These are phyloP conservation scores for Neonectria neomacrospora DNA, from an alignment of 2,329 filamentous ascomycete genomes.

Conservation along the genomic window DNA sequence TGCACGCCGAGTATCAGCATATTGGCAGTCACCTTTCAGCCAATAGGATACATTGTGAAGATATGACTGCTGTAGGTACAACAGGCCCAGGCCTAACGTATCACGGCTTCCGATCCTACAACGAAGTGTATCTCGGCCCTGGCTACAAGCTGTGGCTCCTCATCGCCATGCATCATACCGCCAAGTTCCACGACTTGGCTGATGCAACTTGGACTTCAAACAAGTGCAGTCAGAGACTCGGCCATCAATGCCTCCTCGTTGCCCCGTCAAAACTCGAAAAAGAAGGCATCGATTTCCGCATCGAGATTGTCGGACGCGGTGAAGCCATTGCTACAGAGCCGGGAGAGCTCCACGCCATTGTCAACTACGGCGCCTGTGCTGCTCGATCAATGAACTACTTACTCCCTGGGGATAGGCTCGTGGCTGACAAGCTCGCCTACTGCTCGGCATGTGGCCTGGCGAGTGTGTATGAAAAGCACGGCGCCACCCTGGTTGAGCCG, in stretches of 20 bases:
- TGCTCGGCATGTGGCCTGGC: neutral
- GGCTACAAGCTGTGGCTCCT: slow-evolving; percentile 12
- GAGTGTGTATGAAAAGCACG: neutral
- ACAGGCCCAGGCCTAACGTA: neutral
- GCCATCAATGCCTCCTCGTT: slow-evolving; percentile 7
- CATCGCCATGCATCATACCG: slow-evolving; percentile 6
- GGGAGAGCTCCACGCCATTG: slow-evolving; percentile 1
- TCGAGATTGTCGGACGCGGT: slow-evolving; percentile 3
- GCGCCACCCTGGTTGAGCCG: neutral
- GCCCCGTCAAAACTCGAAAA: slow-evolving; percentile 10
- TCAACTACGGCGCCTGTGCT: slow-evolving; percentile 11
- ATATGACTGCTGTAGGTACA: slow-evolving; percentile 2
- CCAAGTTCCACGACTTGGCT: slow-evolving; percentile 5
- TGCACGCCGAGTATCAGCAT: slow-evolving; percentile 11
- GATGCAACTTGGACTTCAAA: neutral
- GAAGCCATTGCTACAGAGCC: neutral
- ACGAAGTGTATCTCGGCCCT: slow-evolving; percentile 13
- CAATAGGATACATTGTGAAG: slow-evolving; percentile 13
- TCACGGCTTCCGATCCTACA: slow-evolving; percentile 15
- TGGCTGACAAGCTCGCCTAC: neutral
- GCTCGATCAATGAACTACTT: slow-evolving; percentile 15
- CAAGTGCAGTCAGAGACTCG: slow-evolving; percentile 3
- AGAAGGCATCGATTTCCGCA: slow-evolving; percentile 13
- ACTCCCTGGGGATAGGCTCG: neutral
- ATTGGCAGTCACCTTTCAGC: slow-evolving; percentile 8